A percentile compares a stretch with the other conserved stretches of the same genome.
Conservation (phyloP, 768 basidiomycete genomes). For the Boletus tylopilopsis region DNA sequence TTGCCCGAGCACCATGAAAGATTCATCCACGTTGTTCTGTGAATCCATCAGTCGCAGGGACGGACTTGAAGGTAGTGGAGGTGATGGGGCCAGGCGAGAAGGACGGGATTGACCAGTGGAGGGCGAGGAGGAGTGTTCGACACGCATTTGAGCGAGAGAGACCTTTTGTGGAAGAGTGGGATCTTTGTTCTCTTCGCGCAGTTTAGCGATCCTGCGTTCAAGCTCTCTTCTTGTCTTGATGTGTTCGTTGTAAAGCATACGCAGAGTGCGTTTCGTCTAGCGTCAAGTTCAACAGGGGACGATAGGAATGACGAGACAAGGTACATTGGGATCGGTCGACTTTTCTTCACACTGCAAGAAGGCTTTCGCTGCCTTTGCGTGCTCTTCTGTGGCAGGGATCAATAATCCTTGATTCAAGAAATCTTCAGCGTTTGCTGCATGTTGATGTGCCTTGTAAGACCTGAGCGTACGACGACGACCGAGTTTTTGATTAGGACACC, state of each 20-base stretch:
- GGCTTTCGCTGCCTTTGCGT: slow-evolving; percentile 71
- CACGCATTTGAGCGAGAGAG: slow-evolving; percentile 19
- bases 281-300: slow-evolving; percentile 8
- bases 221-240: slow-evolving; percentile 67
- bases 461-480: not conserved
- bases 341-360: slow-evolving; percentile 71
- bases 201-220: slow-evolving; percentile 64
- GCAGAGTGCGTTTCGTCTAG: slow-evolving; percentile 74
- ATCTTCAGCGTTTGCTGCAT: slow-evolving; percentile 79
- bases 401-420: slow-evolving; percentile 61
- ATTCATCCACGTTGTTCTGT: slow-evolving; percentile 73
- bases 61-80: slow-evolving; percentile 43
- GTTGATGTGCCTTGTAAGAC: slow-evolving; percentile 65
- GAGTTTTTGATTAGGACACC: not conserved
- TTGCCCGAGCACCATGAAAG: slow-evolving; percentile 85
- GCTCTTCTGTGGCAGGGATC: slow-evolving; percentile 70
- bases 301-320: slow-evolving; percentile 12
- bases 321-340: slow-evolving; percentile 69
- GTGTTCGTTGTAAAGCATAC: slow-evolving; percentile 74
- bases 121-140: slow-evolving; percentile 23
- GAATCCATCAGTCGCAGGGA: slow-evolving; percentile 42
- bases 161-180: slow-evolving; percentile 67
- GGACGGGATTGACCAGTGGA: slow-evolving; percentile 11
- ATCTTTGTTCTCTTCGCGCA: slow-evolving; percentile 74
- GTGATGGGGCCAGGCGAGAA: slow-evolving; percentile 36